phyloP scores from a whole-genome alignment of 192 early-diverging fungal species.

The Glomus cerebriforme region DNA sequence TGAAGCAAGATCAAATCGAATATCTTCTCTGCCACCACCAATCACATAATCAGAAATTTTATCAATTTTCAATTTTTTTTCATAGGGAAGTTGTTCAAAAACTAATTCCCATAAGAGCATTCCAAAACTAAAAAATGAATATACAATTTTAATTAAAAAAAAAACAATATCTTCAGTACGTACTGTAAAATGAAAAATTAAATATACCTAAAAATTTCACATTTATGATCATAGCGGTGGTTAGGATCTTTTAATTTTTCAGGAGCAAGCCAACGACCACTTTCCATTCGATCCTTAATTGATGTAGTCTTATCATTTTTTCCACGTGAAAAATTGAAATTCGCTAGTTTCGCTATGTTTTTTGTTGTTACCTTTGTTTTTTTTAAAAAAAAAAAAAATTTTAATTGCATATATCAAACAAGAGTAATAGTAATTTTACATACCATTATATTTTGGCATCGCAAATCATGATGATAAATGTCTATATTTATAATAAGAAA shows the following conservation, averaged over 20 bases:
- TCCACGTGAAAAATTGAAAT: constrained; percentile 4
- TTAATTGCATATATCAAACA: background rate
- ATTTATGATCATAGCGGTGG: constrained; percentile 13
- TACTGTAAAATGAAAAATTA: too few relatives aligned
- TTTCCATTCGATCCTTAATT: background rate
- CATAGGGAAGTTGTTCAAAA: constrained; percentile 16
- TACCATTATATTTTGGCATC: constrained; percentile 28
- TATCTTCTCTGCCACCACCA: background rate
- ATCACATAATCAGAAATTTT: background rate
- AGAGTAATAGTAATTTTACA: background rate
- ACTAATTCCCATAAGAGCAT: constrained; percentile 14
- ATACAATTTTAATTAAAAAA: too few relatives aligned
- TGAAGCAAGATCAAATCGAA: background rate
- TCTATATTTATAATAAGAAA: background rate
- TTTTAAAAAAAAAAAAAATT: background rate
- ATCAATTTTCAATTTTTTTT: background rate
- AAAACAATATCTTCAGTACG: too few relatives aligned
- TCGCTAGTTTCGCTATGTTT: constrained; percentile 12
- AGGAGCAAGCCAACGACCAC: constrained; percentile 23
- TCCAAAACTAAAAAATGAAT: background rate
- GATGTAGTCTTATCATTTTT: background rate
- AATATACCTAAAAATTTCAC: constrained; percentile 15
- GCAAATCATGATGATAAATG: constrained; percentile 26
- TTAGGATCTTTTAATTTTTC: constrained; percentile 4
- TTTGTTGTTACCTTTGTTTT: constrained; percentile 5